Evolutionary conservation across 1,284 basidiomycete genomes (phyloP).

Genomic region (Ganoderma boninense): DNA sequence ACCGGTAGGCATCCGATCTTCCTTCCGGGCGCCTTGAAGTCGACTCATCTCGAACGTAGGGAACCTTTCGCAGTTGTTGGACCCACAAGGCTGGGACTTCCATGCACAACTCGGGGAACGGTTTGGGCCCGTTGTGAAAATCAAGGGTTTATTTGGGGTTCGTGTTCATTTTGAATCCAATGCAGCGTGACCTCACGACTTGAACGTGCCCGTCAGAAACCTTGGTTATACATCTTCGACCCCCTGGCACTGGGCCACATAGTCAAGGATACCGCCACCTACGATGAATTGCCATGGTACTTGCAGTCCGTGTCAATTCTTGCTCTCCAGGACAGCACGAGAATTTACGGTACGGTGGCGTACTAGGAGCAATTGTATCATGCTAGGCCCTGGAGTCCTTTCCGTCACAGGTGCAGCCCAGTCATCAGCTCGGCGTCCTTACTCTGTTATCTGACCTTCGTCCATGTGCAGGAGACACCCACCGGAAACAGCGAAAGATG

Average conservation of each 20-base stretch:
- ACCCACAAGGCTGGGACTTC: slow-evolving; percentile 28
- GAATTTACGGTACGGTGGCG: neutral
- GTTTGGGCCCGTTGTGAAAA: slow-evolving; percentile 25
- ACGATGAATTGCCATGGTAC: slow-evolving; percentile 29
- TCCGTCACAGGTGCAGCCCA: slow-evolving; percentile 5
- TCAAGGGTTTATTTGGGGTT: slow-evolving; percentile 24
- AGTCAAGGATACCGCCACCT: slow-evolving; percentile 26
- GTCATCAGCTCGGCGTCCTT: no score
- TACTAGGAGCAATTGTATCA: slow-evolving; percentile 8
- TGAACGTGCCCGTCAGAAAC: slow-evolving; percentile 4
- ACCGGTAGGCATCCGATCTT: slow-evolving; percentile 20
- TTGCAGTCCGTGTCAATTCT: slow-evolving; percentile 14
- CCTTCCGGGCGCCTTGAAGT: neutral
- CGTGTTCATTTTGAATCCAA: neutral
- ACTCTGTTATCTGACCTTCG: neutral
- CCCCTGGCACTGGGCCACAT: slow-evolving; percentile 29
- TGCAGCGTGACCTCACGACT: neutral
- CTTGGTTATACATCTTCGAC: slow-evolving; percentile 29
- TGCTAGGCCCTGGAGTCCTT: slow-evolving; percentile 6
- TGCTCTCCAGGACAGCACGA: no score
- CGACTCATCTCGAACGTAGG: slow-evolving; percentile 11
- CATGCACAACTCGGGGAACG: slow-evolving; percentile 20
- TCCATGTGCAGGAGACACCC: slow-evolving; percentile 7
- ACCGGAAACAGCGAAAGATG: slow-evolving; percentile 28
- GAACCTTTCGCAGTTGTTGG: slow-evolving; percentile 22